These are phyloP conservation scores for Metschnikowia reukaufii DNA, from an alignment of 805 yeast genomes.

Conservation along the genomic window DNA sequence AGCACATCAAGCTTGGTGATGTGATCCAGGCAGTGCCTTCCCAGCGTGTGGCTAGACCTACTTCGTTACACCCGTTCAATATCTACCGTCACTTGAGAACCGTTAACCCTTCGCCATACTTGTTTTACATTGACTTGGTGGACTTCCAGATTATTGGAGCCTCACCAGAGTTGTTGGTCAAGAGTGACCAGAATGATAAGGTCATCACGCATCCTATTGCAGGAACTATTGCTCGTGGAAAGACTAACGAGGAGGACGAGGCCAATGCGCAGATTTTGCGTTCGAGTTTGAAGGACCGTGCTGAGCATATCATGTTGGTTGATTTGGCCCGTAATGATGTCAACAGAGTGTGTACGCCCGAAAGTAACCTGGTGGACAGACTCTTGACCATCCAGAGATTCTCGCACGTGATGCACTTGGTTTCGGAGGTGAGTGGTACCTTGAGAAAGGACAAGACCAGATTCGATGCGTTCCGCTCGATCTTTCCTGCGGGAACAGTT, in stretches of 20 bases:
- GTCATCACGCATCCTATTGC: constrained; percentile 97
- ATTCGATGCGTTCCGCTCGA: constrained; percentile 95
- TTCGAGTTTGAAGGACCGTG: constrained; percentile 83
- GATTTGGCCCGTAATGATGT: constrained; percentile 96
- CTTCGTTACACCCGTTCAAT: constrained; percentile 94
- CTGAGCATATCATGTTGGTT: constrained; percentile 98
- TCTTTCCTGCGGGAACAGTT: constrained; percentile 99
- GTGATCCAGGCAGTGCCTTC: constrained; percentile 98
- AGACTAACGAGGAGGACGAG: constrained; percentile 90
- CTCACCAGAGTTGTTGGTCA: constrained; percentile 90
- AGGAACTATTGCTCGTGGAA: constrained; percentile 91
- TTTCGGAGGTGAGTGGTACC: constrained; percentile 91
- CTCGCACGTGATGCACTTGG: constrained; percentile 95
- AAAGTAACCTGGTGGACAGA: constrained; percentile 81
- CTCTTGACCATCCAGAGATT: constrained; percentile 88
- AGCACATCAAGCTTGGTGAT: constrained; percentile 87
- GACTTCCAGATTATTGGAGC: constrained; percentile 98
- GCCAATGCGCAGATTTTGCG: constrained; percentile 70
- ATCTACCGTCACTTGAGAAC: constrained; percentile 92
- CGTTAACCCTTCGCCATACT: constrained; percentile 96
- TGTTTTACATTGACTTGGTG: constrained; percentile 87
- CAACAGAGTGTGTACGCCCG: constrained; percentile 90
- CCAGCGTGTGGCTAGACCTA: constrained; percentile 93
- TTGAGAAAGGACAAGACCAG: constrained; percentile 80
- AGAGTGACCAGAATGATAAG: constrained; percentile 68